phyloP scores from a whole-genome alignment of 352 stramenopile species.

The Globisporangium paroecandrum region DNA sequence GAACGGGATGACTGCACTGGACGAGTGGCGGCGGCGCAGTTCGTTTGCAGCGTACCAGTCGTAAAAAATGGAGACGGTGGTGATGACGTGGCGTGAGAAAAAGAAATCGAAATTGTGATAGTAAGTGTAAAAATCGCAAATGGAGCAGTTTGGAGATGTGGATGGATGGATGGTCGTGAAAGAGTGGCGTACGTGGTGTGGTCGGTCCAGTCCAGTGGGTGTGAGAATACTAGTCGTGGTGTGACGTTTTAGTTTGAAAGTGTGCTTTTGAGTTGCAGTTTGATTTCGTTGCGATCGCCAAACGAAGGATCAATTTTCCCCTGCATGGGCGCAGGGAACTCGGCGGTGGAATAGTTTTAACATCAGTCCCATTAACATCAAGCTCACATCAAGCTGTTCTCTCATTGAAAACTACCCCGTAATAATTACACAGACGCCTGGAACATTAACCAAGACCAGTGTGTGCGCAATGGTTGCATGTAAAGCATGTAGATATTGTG shows the following conservation, averaged over 20 bases:
- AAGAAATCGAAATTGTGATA: background rate
- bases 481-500: too few species aligned
- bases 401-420: too few species aligned
- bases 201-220: background rate
- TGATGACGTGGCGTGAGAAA: background rate
- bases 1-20: conserved; percentile 5
- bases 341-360: too few species aligned
- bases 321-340: too few species aligned
- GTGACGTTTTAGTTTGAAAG: background rate
- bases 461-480: too few species aligned
- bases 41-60: conserved; percentile 15
- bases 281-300: background rate
- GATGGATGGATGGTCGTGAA: background rate
- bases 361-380: too few species aligned
- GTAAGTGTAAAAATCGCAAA: background rate
- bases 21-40: conserved; percentile 18
- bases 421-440: too few species aligned
- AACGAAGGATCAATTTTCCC: too few species aligned
- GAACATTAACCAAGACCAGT: too few species aligned
- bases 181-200: too few species aligned
- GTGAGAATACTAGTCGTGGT: background rate
- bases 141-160: background rate
- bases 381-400: too few species aligned
- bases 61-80: background rate
- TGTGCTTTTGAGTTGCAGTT: background rate